Base-by-base conservation (phyloP, 2,329 filamentous ascomycete genomes). In the Calonectria pseudoreteaudii region DNA sequence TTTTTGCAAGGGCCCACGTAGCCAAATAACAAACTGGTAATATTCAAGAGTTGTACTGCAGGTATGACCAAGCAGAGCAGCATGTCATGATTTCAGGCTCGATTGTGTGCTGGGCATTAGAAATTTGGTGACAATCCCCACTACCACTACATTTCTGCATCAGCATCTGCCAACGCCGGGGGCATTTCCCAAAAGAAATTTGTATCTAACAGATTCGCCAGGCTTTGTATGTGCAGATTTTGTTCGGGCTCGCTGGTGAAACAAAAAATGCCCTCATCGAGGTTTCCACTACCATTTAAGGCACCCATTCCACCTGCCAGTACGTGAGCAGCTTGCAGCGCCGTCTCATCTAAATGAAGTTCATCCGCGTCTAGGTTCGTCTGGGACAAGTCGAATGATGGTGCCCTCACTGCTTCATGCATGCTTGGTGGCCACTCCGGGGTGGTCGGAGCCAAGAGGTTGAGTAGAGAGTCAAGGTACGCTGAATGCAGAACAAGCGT, bases 381-480 rank as follows among this genome's bases (percentile, higher is more conserved):
- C 23, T 60, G 34, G 13, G 56, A 38, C n/a, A 60, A 41, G 28
- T 60, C 56, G 14, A 41, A 60, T 20, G 56, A 34, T 6, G 56
- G 18, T 26, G n/a, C 34, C 4, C n/a, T 34, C 6, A 20, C n/a
- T 9, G 31, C 31, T 18, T 60, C 53, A 26, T 60, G 56, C 56
- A 60, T 60, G 8, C 16, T 41, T 20, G 56, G 34, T 18, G 36
- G 56, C 56, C 56, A 41, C 2, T 36, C 56, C n/a, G 34, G 34
- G 5, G 56, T 41, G 7, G 34, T 16, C 23, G 56, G 56, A 28
- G 34, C 30, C 44, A 66, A 36, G 6, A 66, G 44, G 14, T 52
- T 8, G 56, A 67, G 16, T 7, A 74, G 60, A 2, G 60, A 73
- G 9, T 73, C 66, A 13, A 74, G 73, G 49, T 74, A 72, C 20